These are phyloP conservation scores for Helichrysum umbraculigerum DNA, from an alignment of 129 eudicot species.

Conservation along the genomic window DNA sequence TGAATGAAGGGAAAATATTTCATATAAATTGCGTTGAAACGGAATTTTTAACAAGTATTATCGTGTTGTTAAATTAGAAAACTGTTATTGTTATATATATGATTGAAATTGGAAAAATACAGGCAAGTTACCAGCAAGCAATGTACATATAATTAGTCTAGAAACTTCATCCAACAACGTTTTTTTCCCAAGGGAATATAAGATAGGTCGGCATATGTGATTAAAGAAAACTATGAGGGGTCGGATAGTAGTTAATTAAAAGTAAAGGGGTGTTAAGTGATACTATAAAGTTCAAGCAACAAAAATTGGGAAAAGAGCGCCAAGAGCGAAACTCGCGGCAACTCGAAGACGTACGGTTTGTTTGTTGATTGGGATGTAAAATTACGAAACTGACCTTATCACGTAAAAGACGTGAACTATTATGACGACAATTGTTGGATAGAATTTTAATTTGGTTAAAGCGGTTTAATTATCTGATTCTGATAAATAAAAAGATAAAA, in stretches of 20 bases:
- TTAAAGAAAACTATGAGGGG: neutral
- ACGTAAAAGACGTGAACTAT: conserved; percentile 19
- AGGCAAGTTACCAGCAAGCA: neutral
- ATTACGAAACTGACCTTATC: conserved; percentile 12
- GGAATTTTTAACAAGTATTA: too few relatives aligned
- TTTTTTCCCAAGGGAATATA: neutral
- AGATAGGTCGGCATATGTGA: neutral
- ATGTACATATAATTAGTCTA: neutral
- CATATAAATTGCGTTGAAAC: too few relatives aligned
- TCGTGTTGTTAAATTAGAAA: too few relatives aligned
- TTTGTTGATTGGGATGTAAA: conserved; percentile 4
- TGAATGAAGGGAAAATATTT: too few relatives aligned
- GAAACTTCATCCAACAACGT: neutral
- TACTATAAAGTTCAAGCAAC: conserved; percentile 4
- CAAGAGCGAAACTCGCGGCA: conserved; percentile 12
- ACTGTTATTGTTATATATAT: too few relatives aligned
- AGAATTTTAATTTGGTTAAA: too few relatives aligned
- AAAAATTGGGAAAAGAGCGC: neutral
- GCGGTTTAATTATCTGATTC: too few relatives aligned
- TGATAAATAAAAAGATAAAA: too few relatives aligned
- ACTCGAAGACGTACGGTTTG: conserved; percentile 2
- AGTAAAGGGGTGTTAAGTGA: conserved; percentile 16
- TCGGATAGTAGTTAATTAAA: neutral
- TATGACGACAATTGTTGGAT: too few relatives aligned
- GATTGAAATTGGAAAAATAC: neutral